Percentiles rank a stretch among this genome's conserved stretches.
These are phyloP conservation scores for Aspergillus sp. DNA, from an alignment of 2,329 filamentous ascomycete genomes.

Conservation along the genomic window DNA sequence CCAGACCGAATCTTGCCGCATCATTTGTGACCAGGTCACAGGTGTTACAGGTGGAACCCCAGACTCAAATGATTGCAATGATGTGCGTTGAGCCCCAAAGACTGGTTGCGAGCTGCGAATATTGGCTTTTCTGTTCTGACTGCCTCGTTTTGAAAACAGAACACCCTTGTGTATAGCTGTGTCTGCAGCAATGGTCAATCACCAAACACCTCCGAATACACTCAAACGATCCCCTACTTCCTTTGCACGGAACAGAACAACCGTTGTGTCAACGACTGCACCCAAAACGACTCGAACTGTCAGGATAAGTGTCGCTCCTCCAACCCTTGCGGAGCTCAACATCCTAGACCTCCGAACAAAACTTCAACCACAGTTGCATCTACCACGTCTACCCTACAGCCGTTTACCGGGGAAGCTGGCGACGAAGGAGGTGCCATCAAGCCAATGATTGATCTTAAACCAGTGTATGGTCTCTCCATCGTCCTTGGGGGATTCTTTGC, in stretches of 20 bases:
- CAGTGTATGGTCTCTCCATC: constrained; percentile 56
- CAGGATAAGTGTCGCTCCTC: constrained; percentile 51
- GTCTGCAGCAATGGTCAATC: constrained; percentile 54
- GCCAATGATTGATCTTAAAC: constrained; percentile 50
- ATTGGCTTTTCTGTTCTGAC: background rate
- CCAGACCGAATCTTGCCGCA: constrained; percentile 44
- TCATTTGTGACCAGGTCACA: constrained; percentile 45
- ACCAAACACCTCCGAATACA: constrained; percentile 63
- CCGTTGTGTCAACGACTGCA: constrained; percentile 55
- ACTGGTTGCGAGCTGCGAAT: constrained; percentile 2
- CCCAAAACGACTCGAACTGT: constrained; percentile 48
- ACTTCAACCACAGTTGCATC: constrained; percentile 40
- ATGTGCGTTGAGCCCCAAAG: constrained; percentile 25
- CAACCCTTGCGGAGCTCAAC: constrained; percentile 62
- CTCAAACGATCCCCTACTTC: constrained; percentile 63
- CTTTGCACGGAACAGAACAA: constrained; percentile 59
- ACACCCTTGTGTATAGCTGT: constrained; percentile 55
- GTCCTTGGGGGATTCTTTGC: constrained; percentile 57
- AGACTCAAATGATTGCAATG: constrained; percentile 41
- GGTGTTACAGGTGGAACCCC: constrained; percentile 33
- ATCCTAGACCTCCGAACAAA: constrained; percentile 56
- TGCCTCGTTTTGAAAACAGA: constrained; percentile 23
- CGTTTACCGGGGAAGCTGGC: constrained; percentile 32
- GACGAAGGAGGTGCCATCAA: constrained; percentile 30
- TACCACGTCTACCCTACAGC: constrained; percentile 33